phyloP scores from a whole-genome alignment of 257 asterid genomes.

The Jasminum sambac region DNA sequence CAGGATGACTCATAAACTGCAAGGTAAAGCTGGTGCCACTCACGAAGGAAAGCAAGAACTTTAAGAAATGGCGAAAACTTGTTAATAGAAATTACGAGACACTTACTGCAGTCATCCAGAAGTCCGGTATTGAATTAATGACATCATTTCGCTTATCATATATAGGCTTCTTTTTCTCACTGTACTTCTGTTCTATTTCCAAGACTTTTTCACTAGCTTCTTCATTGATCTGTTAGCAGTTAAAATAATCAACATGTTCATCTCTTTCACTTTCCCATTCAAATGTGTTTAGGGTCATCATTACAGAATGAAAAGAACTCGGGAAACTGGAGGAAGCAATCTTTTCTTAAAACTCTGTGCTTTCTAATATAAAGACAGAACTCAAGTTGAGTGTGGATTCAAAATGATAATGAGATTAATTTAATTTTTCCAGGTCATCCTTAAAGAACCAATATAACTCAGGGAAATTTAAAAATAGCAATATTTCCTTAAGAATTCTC shows the following conservation, averaged over 20 bases:
- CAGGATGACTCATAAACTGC: slow-evolving; percentile 96
- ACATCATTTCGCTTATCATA: slow-evolving; percentile 55
- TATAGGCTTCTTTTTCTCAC: slow-evolving; percentile 53
- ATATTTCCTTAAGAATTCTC: background rate
- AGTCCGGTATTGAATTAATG: slow-evolving; percentile 57
- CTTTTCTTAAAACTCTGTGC: background rate
- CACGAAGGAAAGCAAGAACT: background rate
- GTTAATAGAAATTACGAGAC: background rate
- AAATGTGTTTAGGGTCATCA: background rate
- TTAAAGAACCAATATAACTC: background rate
- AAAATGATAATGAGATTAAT: no score
- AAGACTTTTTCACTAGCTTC: slow-evolving; percentile 67
- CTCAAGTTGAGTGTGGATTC: background rate
- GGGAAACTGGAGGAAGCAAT: background rate
- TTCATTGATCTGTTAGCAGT: slow-evolving; percentile 55
- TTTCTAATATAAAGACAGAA: background rate
- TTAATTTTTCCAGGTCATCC: background rate
- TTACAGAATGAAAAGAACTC: background rate
- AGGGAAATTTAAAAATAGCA: background rate
- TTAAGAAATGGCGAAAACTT: background rate
- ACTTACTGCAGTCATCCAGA: slow-evolving; percentile 72
- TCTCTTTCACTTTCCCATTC: background rate
- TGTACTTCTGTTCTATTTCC: slow-evolving; percentile 59
- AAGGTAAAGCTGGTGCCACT: slow-evolving; percentile 9
- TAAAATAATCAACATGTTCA: background rate